phyloP scores from a whole-genome alignment of 2,329 filamentous ascomycete genomes.

The Neopestalotiopsis rosae region DNA sequence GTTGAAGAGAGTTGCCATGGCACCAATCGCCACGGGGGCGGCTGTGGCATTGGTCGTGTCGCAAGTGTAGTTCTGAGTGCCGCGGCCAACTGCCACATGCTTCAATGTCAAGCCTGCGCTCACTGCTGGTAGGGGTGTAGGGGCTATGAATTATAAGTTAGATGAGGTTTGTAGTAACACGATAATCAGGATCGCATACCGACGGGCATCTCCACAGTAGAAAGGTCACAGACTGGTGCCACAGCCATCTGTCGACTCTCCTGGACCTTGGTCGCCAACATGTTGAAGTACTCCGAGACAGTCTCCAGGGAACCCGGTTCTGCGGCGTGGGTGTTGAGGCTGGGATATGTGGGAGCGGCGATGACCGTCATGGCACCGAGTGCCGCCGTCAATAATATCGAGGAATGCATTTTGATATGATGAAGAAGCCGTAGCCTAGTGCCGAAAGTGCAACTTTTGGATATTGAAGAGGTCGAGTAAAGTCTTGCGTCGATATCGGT shows the following conservation, averaged over 20 bases:
- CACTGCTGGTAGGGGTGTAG: slow-evolving; percentile 65
- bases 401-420: slow-evolving; percentile 54
- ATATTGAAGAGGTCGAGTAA: not conserved
- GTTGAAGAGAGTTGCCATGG: slow-evolving; percentile 86
- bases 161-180: slow-evolving; percentile 15
- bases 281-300: slow-evolving; percentile 66
- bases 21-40: slow-evolving; percentile 70
- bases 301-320: slow-evolving; percentile 48
- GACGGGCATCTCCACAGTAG: slow-evolving; percentile 54
- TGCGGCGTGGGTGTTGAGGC: slow-evolving; percentile 45
- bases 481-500: not conserved
- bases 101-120: slow-evolving; percentile 66
- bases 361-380: slow-evolving; percentile 48
- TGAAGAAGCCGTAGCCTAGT: not conserved
- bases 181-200: slow-evolving; percentile 43
- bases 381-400: slow-evolving; percentile 51
- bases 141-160: slow-evolving; percentile 45
- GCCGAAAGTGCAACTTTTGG: not conserved
- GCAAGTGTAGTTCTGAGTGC: slow-evolving; percentile 95
- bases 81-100: slow-evolving; percentile 85
- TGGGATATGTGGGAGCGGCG: slow-evolving; percentile 53
- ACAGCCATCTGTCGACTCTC: slow-evolving; percentile 45
- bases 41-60: slow-evolving; percentile 62
- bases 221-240: slow-evolving; percentile 59
- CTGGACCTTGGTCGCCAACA: slow-evolving; percentile 61